These are phyloP conservation scores for Podaxis sp. DNA, from an alignment of 768 basidiomycete genomes.

Conservation along the genomic window DNA sequence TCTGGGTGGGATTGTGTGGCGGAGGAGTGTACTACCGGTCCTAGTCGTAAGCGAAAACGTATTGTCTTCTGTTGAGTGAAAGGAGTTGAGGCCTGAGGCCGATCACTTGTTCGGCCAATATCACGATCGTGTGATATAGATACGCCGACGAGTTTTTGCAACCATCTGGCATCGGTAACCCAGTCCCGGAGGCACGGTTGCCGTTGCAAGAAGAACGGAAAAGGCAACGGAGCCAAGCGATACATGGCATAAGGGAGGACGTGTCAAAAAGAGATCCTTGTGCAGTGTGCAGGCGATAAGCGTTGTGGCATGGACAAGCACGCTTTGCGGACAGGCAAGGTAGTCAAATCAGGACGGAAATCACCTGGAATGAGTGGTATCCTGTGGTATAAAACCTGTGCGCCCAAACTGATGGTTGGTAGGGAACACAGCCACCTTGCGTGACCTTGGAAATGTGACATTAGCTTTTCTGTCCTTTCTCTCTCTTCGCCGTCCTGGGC, in stretches of 20 bases:
- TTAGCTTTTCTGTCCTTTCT: not conserved
- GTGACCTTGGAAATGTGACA: constrained; percentile 12
- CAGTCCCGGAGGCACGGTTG: not conserved
- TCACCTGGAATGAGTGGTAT: not conserved
- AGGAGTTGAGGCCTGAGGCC: not conserved
- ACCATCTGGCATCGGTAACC: not conserved
- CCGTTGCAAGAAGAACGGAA: not conserved
- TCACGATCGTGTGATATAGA: not conserved
- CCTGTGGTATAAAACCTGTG: not conserved
- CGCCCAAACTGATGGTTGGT: constrained; percentile 6
- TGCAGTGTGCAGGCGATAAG: not conserved
- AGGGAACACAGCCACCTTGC: constrained; percentile 7
- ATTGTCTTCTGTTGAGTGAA: not conserved
- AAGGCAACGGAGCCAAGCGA: not conserved
- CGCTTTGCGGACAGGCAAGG: not conserved
- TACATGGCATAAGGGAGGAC: not conserved
- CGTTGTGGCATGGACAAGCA: not conserved
- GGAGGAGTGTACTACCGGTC: not conserved
- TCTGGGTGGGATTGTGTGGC: not conserved
- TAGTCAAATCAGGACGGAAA: not conserved
- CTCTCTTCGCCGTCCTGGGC: not conserved
- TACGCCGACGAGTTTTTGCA: not conserved
- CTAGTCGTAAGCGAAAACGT: not conserved
- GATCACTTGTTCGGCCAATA: not conserved
- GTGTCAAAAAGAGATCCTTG: not conserved